Percentiles rank a stretch among this genome's conserved stretches.
Conservation (phyloP, 371 early-diverging fungal genomes). For the Apophysomyces elegans region DNA sequence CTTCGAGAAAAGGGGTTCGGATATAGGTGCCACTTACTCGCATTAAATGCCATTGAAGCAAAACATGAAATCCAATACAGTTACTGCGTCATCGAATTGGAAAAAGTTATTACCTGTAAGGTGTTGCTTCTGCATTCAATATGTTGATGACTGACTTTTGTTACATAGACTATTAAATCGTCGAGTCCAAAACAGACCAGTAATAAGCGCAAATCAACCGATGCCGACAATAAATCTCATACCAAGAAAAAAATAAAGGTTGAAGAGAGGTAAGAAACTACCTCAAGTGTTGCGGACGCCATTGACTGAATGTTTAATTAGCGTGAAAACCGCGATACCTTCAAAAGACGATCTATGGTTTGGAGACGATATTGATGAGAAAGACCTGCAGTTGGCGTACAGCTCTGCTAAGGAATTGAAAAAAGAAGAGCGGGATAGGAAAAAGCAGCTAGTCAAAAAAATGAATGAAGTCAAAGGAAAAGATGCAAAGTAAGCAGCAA, state of each 20-base stretch:
- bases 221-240: conserved; percentile 9
- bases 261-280: not conserved
- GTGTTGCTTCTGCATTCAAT: not conserved
- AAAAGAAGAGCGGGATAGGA: conserved; percentile 21
- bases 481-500: conserved; percentile 45
- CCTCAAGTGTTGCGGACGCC: not conserved
- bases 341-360: conserved; percentile 62
- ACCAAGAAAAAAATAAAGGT: not conserved
- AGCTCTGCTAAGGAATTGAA: conserved; percentile 21
- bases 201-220: conserved; percentile 21
- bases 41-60: no score
- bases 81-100: conserved; percentile 62
- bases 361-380: conserved; percentile 60
- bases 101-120: conserved; percentile 49
- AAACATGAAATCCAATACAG: conserved; percentile 26
- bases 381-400: conserved; percentile 54
- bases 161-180: conserved; percentile 13
- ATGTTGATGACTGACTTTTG: conserved; percentile 8
- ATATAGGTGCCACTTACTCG: no score
- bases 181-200: conserved; percentile 10
- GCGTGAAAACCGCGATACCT: conserved; percentile 28
- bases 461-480: conserved; percentile 47
- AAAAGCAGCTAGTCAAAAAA: conserved; percentile 31
- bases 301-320: not conserved
- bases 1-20: no score